These are phyloP conservation scores for Pythium pyrilobum DNA, from an alignment of 352 stramenopile genomes.

Conservation along the genomic window DNA sequence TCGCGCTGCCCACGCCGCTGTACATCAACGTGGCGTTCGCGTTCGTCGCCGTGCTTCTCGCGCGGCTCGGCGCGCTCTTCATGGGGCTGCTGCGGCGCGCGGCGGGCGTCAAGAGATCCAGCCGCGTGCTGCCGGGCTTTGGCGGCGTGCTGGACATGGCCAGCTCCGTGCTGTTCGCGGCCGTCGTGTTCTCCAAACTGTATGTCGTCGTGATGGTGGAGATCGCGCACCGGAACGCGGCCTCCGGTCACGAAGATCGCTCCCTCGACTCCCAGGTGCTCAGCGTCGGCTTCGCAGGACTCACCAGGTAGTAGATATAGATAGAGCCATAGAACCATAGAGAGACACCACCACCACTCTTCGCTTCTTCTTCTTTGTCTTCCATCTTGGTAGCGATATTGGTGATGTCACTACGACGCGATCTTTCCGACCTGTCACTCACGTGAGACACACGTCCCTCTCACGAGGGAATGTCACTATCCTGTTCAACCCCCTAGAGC, in stretches of 20 bases:
- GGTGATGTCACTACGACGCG: slow-evolving; percentile 11
- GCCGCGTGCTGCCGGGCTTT: slow-evolving; percentile 89
- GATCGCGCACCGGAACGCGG: background rate
- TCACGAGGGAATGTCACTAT: slow-evolving; percentile 7
- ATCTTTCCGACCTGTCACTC: slow-evolving; percentile 7
- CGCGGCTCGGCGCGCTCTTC: slow-evolving; percentile 86
- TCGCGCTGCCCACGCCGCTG: slow-evolving; percentile 7
- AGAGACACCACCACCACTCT: background rate
- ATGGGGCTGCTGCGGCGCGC: slow-evolving; percentile 90
- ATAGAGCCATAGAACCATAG: background rate
- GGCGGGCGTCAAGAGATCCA: slow-evolving; percentile 86
- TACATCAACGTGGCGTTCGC: slow-evolving; percentile 13
- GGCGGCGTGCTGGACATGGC: slow-evolving; percentile 88
- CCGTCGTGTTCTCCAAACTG: slow-evolving; percentile 25
- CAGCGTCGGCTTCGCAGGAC: slow-evolving; percentile 10
- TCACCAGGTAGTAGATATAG: background rate
- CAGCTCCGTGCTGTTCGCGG: slow-evolving; percentile 81
- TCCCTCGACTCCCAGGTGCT: background rate
- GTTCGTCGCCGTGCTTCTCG: slow-evolving; percentile 75
- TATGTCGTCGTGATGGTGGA: slow-evolving; percentile 13
- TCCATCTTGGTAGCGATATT: no score
- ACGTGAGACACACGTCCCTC: background rate
- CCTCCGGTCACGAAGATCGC: background rate
- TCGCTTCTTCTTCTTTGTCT: background rate
- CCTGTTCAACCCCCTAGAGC: background rate